Percentiles rank a stretch among this genome's conserved stretches.
Evolutionary conservation across 2,329 filamentous ascomycete species (phyloP).

Genomic region (Ceratocystis albifundus): DNA sequence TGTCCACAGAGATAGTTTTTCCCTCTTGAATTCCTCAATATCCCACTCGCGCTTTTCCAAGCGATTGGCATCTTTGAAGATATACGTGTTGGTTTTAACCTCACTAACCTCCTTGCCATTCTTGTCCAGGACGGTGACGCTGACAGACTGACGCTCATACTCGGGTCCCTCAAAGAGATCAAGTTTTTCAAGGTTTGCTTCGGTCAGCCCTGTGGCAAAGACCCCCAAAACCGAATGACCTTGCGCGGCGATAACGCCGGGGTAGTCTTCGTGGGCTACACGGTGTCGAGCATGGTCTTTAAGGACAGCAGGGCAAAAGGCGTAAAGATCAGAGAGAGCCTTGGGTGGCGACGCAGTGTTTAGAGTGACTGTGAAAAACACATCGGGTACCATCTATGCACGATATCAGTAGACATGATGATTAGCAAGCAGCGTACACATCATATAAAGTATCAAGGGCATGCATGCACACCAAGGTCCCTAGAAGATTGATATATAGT

Average conservation of each 20-base stretch:
- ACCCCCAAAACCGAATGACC: slow-evolving; percentile 58
- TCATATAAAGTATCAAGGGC: background rate
- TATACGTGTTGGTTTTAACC: slow-evolving; percentile 50
- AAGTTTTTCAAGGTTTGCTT: slow-evolving; percentile 60
- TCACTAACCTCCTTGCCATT: slow-evolving; percentile 35
- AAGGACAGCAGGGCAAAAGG: slow-evolving; percentile 63
- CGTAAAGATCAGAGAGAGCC: slow-evolving; percentile 45
- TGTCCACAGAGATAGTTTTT: slow-evolving; percentile 53
- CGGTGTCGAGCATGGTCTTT: slow-evolving; percentile 58
- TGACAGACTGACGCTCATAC: slow-evolving; percentile 49
- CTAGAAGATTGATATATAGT: slow-evolving; percentile 22
- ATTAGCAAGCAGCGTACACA: background rate
- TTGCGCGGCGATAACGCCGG: slow-evolving; percentile 53
- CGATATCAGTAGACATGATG: slow-evolving; percentile 24
- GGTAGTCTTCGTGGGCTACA: slow-evolving; percentile 63
- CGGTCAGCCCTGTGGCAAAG: slow-evolving; percentile 65
- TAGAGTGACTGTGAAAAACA: slow-evolving; percentile 79
- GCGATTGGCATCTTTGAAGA: slow-evolving; percentile 41
- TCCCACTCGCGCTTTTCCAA: slow-evolving; percentile 77
- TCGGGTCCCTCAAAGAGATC: slow-evolving; percentile 73
- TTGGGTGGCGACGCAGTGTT: slow-evolving; percentile 40
- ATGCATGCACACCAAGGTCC: slow-evolving; percentile 31
- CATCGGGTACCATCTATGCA: slow-evolving; percentile 62
- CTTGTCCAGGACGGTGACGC: slow-evolving; percentile 41
- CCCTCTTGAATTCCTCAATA: slow-evolving; percentile 66